These are phyloP conservation scores for Talaromyces atroroseus DNA, from an alignment of 2,329 filamentous ascomycete genomes.

Conservation along the genomic window DNA sequence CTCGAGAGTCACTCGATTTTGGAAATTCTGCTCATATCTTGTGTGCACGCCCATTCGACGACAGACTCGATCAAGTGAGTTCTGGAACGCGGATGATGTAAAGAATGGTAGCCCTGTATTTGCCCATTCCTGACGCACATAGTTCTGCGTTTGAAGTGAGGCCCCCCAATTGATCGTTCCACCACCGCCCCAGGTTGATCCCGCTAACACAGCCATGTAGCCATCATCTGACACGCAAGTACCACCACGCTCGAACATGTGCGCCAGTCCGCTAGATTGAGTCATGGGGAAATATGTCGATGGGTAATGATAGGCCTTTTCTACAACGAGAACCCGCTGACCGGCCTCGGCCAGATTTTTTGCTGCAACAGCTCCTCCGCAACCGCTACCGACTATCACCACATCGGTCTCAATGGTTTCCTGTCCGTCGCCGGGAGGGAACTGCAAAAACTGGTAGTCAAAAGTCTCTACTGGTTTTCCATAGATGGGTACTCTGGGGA, in stretches of 20 bases:
- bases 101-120: conserved; percentile 65
- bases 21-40: conserved; percentile 66
- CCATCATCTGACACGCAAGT: conserved; percentile 52
- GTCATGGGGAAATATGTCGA: conserved; percentile 70
- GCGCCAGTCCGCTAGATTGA: conserved; percentile 52
- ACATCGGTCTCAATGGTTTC: conserved; percentile 71
- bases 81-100: conserved; percentile 66
- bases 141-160: conserved; percentile 63
- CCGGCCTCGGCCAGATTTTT: conserved; percentile 75
- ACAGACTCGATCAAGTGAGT: conserved; percentile 73
- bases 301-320: conserved; percentile 74
- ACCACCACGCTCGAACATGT: conserved; percentile 67
- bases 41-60: conserved; percentile 69
- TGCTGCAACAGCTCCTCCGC: conserved; percentile 74
- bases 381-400: conserved; percentile 80
- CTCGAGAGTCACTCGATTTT: conserved; percentile 67
- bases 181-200: conserved; percentile 75
- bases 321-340: conserved; percentile 69
- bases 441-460: conserved; percentile 54
- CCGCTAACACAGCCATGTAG: conserved; percentile 59
- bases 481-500: conserved; percentile 51
- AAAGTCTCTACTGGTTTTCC: conserved; percentile 48
- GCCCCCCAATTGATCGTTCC: conserved; percentile 83
- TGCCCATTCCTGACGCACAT: conserved; percentile 77
- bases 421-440: conserved; percentile 48